Percentiles rank a stretch among this genome's conserved stretches.
Conservation (phyloP, 2,329 filamentous ascomycete genomes). For the Leptoxyphium fumago region DNA sequence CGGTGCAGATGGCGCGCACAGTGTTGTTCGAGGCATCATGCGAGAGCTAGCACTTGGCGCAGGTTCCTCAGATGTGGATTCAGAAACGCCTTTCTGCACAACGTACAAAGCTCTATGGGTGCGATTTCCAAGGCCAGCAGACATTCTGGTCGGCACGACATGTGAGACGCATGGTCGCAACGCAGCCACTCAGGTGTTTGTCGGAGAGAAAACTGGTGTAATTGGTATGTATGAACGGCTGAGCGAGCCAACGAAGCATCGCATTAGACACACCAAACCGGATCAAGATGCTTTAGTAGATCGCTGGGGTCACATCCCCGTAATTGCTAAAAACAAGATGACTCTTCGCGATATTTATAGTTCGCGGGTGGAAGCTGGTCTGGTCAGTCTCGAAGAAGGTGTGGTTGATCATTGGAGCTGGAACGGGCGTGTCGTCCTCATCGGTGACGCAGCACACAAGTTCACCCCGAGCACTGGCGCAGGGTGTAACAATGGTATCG, state of each 20-base stretch:
- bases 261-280: conserved; percentile 11
- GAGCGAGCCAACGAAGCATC: conserved; percentile 12
- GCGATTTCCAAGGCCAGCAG: background rate
- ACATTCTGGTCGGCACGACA: background rate
- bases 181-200: conserved; percentile 11
- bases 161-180: background rate
- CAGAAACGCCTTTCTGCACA: background rate
- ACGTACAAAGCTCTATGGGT: background rate
- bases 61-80: background rate
- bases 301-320: conserved; percentile 14
- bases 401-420: conserved; percentile 23
- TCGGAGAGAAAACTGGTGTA: conserved; percentile 17
- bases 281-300: conserved; percentile 17
- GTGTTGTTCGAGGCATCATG: background rate
- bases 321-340: conserved; percentile 14
- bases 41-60: background rate
- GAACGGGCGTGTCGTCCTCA: conserved; percentile 21
- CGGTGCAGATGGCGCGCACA: background rate
- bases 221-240: conserved; percentile 23
- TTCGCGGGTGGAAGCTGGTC: conserved; percentile 10
- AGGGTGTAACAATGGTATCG: conserved; percentile 24
- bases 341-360: conserved; percentile 14
- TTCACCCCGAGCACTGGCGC: conserved; percentile 23
- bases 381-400: conserved; percentile 25
- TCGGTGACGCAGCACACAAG: conserved; percentile 26